These are phyloP conservation scores for Vigna unguiculata DNA, from an alignment of 306 rosid species.

Conservation along the genomic window DNA sequence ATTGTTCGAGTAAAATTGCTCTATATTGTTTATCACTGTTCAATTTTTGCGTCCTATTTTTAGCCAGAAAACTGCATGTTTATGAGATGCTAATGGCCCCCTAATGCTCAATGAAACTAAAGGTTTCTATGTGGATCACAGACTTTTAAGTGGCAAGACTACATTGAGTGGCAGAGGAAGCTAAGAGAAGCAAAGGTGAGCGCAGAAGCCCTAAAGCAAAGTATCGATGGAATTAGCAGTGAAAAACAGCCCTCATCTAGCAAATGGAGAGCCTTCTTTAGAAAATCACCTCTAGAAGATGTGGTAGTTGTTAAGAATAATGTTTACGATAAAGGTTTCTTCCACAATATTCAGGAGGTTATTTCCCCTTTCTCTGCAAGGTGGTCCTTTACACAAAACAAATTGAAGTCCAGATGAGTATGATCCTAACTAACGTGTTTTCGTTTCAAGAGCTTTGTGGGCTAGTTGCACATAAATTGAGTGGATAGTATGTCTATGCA, in stretches of 20 bases:
- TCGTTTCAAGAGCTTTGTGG: slow-evolving; percentile 34
- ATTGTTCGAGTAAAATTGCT: slow-evolving; percentile 15
- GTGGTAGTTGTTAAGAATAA: slow-evolving; percentile 70
- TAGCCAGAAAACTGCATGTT: slow-evolving; percentile 20
- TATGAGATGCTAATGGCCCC: slow-evolving; percentile 5
- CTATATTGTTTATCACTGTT: slow-evolving; percentile 11
- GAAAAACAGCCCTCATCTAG: slow-evolving; percentile 61
- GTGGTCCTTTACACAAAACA: slow-evolving; percentile 49
- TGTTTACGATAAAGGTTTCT: slow-evolving; percentile 70
- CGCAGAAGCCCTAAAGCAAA: slow-evolving; percentile 71
- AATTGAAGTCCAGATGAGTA: slow-evolving; percentile 68
- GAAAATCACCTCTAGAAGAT: slow-evolving; percentile 68
- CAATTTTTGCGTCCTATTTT: background rate
- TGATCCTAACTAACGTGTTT: background rate
- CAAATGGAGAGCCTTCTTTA: slow-evolving; percentile 78
- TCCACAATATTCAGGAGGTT: slow-evolving; percentile 71
- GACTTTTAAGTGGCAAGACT: slow-evolving; percentile 96
- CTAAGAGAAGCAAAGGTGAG: slow-evolving; percentile 72
- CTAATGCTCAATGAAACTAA: slow-evolving; percentile 37
- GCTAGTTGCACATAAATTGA: slow-evolving; percentile 41
- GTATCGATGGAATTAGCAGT: slow-evolving; percentile 57
- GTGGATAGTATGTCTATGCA: slow-evolving; percentile 18
- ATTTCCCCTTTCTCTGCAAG: slow-evolving; percentile 73
- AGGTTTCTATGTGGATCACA: slow-evolving; percentile 49
- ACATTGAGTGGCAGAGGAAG: slow-evolving; percentile 76